Conservation (phyloP, 202 grass and related monocot species). For the Setaria italica region DNA sequence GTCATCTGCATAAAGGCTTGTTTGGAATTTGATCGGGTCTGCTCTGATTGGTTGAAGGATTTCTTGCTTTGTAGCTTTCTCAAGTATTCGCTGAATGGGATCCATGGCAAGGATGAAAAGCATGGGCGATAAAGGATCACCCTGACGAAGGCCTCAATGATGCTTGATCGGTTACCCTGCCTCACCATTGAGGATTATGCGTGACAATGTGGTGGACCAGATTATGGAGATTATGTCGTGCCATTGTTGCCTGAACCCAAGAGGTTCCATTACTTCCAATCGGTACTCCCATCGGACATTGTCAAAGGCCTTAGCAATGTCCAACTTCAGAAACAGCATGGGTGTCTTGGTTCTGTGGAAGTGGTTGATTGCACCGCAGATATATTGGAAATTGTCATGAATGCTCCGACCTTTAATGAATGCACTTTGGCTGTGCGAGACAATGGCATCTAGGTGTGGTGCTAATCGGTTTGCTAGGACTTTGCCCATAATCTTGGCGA, state of each 20-base stretch:
- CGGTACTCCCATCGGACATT: neutral
- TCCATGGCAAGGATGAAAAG: neutral
- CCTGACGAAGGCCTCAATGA: accelerated
- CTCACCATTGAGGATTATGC: neutral
- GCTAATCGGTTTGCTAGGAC: too few species aligned
- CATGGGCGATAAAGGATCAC: neutral
- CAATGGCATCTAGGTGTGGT: too few species aligned
- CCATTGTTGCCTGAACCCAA: neutral
- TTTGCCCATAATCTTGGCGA: too few species aligned
- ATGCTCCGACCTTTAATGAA: too few species aligned
- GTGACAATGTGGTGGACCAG: neutral
- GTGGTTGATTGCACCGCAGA: too few species aligned
- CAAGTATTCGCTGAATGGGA: neutral
- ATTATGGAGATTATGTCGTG: neutral
- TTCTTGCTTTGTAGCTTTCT: neutral
- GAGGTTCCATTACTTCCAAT: neutral
- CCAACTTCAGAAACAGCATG: neutral
- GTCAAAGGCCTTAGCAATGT: neutral
- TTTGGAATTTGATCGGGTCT: neutral
- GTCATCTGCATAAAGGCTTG: neutral
- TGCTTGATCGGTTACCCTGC: neutral
- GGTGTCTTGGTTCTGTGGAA: too few species aligned
- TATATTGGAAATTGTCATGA: neutral
- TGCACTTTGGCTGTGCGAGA: too few species aligned
- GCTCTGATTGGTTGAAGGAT: neutral